Conservation (phyloP, 2,329 filamentous ascomycete species). For the Hawksworthiomyces lignivorus region DNA sequence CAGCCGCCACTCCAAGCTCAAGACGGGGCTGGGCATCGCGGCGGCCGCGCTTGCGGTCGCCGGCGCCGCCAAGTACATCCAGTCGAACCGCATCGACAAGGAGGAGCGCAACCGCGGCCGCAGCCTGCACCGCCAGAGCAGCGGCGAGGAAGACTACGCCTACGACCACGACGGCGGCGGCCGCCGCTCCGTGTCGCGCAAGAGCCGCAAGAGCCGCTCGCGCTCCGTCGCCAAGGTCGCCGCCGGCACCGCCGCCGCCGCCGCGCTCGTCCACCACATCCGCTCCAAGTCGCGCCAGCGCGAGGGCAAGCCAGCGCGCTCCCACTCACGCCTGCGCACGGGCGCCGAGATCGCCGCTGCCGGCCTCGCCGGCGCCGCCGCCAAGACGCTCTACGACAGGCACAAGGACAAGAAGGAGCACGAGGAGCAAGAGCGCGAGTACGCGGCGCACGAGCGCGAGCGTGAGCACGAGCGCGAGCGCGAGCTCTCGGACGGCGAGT, state of each 20-base stretch:
- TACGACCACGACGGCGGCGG: too few species aligned
- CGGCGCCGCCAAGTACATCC: constrained; percentile 57
- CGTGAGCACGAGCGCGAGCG: constrained; percentile 25
- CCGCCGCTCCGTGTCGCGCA: constrained; percentile 31
- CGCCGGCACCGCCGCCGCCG: constrained; percentile 48
- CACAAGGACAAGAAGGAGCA: constrained; percentile 53
- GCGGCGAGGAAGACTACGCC: constrained; percentile 29
- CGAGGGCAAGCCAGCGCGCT: constrained; percentile 31
- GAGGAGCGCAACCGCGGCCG: constrained; percentile 52
- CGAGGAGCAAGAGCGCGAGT: constrained; percentile 38
- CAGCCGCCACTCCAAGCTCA: constrained; percentile 39
- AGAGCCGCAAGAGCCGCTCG: constrained; percentile 33
- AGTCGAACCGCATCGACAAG: constrained; percentile 51
- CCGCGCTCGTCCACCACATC: constrained; percentile 50
- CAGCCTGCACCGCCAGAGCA: constrained; percentile 38
- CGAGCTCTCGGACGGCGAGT: constrained; percentile 19
- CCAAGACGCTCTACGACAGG: constrained; percentile 53
- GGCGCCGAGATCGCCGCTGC: constrained; percentile 55
- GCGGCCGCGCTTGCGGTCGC: constrained; percentile 57
- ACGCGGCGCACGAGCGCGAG: constrained; percentile 20
- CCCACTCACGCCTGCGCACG: constrained; percentile 40
- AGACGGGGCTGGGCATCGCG: constrained; percentile 55
- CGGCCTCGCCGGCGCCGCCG: constrained; percentile 52
- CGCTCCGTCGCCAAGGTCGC: constrained; percentile 49
- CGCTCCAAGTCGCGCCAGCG: constrained; percentile 45